These are phyloP conservation scores for Myrmaecium sp. DNA, from an alignment of 2,329 filamentous ascomycete species.

Conservation along the genomic window DNA sequence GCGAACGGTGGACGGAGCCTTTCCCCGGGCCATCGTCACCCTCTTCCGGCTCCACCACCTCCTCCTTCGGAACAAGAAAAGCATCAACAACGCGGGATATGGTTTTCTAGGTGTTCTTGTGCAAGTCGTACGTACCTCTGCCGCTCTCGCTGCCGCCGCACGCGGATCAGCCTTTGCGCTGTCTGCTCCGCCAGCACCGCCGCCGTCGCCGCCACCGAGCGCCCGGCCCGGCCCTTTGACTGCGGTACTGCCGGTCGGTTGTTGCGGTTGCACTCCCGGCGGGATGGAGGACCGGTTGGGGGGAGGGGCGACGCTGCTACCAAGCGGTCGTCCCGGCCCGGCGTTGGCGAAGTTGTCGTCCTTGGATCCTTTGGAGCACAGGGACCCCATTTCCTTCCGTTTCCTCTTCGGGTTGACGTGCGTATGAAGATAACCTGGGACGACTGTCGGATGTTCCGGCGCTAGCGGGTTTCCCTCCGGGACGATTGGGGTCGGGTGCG, in stretches of 20 bases:
- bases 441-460: background rate
- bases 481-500: conserved; percentile 1
- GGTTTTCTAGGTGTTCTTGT: background rate
- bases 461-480: background rate
- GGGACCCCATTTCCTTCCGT: conserved; percentile 69
- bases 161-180: conserved; percentile 40
- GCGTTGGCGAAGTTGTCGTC: conserved; percentile 46
- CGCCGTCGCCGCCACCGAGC: conserved; percentile 37
- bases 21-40: no score
- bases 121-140: conserved; percentile 56
- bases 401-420: no score
- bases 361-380: conserved; percentile 55
- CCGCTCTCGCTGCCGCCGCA: conserved; percentile 60
- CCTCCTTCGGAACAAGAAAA: background rate
- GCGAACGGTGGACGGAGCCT: no score
- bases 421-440: background rate
- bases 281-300: conserved; percentile 22
- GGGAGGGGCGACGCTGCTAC: conserved; percentile 33
- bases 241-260: conserved; percentile 26
- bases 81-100: background rate
- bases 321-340: conserved; percentile 56
- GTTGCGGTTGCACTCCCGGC: conserved; percentile 21
- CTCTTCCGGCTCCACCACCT: background rate
- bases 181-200: conserved; percentile 8
- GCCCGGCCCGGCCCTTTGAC: conserved; percentile 44